These are phyloP conservation scores for Myxozyma neotropica DNA, from an alignment of 805 yeast species.

Conservation along the genomic window DNA sequence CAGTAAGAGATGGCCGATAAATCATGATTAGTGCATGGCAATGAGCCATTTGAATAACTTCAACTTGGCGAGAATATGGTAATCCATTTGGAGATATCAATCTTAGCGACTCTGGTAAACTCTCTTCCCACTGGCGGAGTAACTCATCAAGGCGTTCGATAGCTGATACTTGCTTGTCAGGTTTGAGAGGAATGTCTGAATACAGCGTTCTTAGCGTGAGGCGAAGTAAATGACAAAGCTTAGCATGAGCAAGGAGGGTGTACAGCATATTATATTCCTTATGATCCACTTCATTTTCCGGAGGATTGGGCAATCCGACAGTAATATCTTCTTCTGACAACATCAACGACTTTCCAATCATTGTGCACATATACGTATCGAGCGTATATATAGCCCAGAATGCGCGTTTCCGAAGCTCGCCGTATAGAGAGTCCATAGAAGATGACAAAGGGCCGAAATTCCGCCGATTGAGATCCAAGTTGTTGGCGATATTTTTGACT, in stretches of 20 bases:
- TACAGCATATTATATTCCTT: constrained; percentile 14
- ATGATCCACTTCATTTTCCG: background rate
- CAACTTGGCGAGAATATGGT: constrained; percentile 22
- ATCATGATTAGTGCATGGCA: constrained; percentile 28
- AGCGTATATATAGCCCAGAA: constrained; percentile 29
- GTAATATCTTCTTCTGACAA: constrained; percentile 28
- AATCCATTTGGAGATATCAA: background rate
- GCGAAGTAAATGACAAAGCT: constrained; percentile 18
- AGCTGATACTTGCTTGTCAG: constrained; percentile 11
- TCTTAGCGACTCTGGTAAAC: constrained; percentile 13
- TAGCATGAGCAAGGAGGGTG: constrained; percentile 23
- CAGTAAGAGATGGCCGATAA: constrained; percentile 21
- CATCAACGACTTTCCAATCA: constrained; percentile 27
- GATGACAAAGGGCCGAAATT: background rate
- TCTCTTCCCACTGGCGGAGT: constrained; percentile 15
- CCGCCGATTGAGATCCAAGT: constrained; percentile 25
- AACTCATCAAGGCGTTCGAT: constrained; percentile 14
- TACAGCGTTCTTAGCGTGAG: constrained; percentile 15
- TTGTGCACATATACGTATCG: constrained; percentile 28
- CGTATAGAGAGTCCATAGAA: background rate
- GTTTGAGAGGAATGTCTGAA: background rate
- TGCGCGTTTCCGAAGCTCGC: constrained; percentile 19
- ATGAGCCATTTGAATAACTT: constrained; percentile 19
- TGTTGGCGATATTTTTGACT: constrained; percentile 20
- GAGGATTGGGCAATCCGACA: constrained; percentile 6